These are phyloP conservation scores for Starmerella floricola DNA, from an alignment of 805 yeast species.

Conservation along the genomic window DNA sequence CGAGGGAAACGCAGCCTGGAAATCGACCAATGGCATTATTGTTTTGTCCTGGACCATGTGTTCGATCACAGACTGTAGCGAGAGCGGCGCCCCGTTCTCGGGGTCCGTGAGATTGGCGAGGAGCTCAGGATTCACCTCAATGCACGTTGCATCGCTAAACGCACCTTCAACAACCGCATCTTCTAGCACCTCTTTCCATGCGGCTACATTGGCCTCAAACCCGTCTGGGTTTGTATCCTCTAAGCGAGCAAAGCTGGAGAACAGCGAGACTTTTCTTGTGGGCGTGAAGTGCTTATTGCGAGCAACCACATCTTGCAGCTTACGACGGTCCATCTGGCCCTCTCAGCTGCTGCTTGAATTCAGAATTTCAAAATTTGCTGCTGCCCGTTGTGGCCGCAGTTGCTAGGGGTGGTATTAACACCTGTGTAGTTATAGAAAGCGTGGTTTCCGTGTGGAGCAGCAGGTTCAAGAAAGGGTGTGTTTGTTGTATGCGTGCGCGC, in stretches of 20 bases:
- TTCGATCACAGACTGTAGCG: constrained; percentile 26
- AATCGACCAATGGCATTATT: constrained; percentile 24
- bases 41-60: constrained; percentile 22
- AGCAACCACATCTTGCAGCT: constrained; percentile 11
- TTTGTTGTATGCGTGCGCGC: too few relatives aligned
- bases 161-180: constrained; percentile 23
- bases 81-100: constrained; percentile 26
- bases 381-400: too few relatives aligned
- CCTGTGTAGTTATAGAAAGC: too few relatives aligned
- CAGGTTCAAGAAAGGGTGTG: too few relatives aligned
- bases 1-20: constrained; percentile 13
- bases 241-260: constrained; percentile 37
- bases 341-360: not conserved
- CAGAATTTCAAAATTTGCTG: too few relatives aligned
- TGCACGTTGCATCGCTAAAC: constrained; percentile 25
- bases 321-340: constrained; percentile 14
- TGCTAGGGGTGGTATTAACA: too few relatives aligned
- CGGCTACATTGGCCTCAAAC: constrained; percentile 37
- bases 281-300: constrained; percentile 30
- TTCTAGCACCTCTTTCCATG: constrained; percentile 35
- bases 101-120: constrained; percentile 21
- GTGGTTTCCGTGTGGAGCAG: too few relatives aligned
- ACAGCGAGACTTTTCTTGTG: constrained; percentile 37
- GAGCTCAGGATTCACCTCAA: constrained; percentile 23
- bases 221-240: constrained; percentile 38